These are phyloP conservation scores for Ascochyta viciae-villosae DNA, from an alignment of 2,329 filamentous ascomycete genomes.

Conservation along the genomic window DNA sequence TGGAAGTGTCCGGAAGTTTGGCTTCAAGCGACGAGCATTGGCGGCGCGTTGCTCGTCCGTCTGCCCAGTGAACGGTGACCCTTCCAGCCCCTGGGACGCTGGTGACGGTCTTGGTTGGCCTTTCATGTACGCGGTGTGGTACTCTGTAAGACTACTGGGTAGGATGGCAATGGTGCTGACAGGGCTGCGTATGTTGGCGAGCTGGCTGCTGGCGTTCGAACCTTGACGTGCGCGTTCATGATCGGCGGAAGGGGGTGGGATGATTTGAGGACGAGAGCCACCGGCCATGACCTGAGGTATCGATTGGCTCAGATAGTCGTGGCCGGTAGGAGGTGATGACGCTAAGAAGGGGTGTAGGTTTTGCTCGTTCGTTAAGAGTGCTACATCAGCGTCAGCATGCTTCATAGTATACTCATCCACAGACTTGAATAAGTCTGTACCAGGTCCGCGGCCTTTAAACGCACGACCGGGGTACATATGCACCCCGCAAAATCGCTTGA, in stretches of 20 bases:
- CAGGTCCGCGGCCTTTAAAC: background rate
- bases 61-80: conserved; percentile 53
- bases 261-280: conserved; percentile 41
- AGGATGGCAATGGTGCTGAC: conserved; percentile 87
- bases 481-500: conserved; percentile 1
- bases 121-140: conserved; percentile 90
- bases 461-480: conserved; percentile 12
- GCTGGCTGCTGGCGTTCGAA: conserved; percentile 52
- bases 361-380: conserved; percentile 61
- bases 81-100: conserved; percentile 30
- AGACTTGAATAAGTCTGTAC: background rate
- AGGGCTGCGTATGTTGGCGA: conserved; percentile 48
- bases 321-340: conserved; percentile 62
- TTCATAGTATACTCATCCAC: background rate
- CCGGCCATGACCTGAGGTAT: conserved; percentile 45
- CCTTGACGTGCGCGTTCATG: conserved; percentile 54
- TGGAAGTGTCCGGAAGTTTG: conserved; percentile 74
- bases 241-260: conserved; percentile 32
- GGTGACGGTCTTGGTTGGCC: conserved; percentile 55
- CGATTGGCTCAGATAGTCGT: conserved; percentile 42
- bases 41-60: conserved; percentile 74
- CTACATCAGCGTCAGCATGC: conserved; percentile 45
- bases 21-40: conserved; percentile 80
- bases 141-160: conserved; percentile 87
- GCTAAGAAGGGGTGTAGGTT: conserved; percentile 62